These are phyloP conservation scores for Ophiocordyceps camponoti-saundersi DNA, from an alignment of 2,329 filamentous ascomycete species.

Conservation along the genomic window DNA sequence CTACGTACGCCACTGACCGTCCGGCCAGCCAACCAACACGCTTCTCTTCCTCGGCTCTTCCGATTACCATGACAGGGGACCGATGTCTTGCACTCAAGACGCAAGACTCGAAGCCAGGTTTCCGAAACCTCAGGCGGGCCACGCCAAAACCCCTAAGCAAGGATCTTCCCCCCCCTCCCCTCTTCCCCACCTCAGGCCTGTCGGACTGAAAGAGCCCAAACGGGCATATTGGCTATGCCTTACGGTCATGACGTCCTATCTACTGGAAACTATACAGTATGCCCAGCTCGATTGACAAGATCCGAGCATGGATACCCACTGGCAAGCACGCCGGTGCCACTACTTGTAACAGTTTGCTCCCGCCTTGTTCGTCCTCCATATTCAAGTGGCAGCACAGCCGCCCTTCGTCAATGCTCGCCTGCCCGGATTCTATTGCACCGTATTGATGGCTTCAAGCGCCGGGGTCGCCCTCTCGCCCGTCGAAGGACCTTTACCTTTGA, in stretches of 20 bases:
- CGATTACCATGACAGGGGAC: background rate
- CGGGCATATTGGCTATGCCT: background rate
- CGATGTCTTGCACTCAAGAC: background rate
- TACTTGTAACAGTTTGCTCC: constrained; percentile 1
- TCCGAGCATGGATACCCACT: constrained; percentile 1
- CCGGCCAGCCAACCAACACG: background rate
- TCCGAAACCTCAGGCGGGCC: constrained; percentile 1
- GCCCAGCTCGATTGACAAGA: background rate
- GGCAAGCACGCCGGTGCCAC: background rate
- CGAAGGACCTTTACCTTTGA: background rate
- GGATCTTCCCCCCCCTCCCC: background rate
- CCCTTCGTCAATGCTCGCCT: background rate
- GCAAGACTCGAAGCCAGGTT: background rate
- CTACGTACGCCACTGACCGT: background rate
- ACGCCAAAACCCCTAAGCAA: constrained; percentile 1
- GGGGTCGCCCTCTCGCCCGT: background rate
- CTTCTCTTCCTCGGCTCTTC: background rate
- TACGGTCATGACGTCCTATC: background rate
- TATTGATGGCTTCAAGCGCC: background rate
- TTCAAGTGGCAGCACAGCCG: background rate
- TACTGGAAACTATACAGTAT: background rate
- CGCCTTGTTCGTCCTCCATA: background rate
- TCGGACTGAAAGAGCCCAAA: background rate
- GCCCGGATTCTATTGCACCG: background rate
- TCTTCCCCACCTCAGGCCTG: constrained; percentile 8